These are phyloP conservation scores for Saccharomyces hybrid DNA, from an alignment of 1,139 yeast species.

Conservation along the genomic window DNA sequence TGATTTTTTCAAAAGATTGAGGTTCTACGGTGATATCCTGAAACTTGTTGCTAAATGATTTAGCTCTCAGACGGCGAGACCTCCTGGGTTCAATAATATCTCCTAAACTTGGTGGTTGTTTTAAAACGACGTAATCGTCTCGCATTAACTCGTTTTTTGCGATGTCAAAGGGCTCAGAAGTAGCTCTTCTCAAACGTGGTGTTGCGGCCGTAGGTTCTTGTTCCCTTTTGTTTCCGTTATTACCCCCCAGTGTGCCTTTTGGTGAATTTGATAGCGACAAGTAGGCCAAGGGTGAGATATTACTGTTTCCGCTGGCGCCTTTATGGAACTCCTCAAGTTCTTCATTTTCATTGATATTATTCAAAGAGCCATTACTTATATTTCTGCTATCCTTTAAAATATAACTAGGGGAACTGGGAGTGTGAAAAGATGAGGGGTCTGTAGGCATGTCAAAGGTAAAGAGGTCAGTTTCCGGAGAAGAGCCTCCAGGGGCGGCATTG, in stretches of 20 bases:
- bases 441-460: constrained; percentile 2
- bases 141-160: constrained; percentile 3
- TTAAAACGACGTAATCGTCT: background rate
- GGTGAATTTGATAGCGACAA: background rate
- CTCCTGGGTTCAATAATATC: no score
- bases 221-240: background rate
- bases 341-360: constrained; percentile 29
- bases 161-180: constrained; percentile 19
- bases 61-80: no score
- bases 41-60: no score
- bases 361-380: constrained; percentile 24
- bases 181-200: constrained; percentile 20
- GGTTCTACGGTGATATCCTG: no score
- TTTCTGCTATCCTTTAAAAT: constrained; percentile 15
- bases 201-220: constrained; percentile 12
- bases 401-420: constrained; percentile 8
- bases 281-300: background rate
- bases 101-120: constrained; percentile 5
- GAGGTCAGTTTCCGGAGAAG: background rate
- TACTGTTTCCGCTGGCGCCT: background rate
- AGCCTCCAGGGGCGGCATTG: background rate
- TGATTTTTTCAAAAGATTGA: no score
- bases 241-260: background rate
- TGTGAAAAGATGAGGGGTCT: constrained; percentile 10
- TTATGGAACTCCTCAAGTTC: constrained; percentile 22